Evolutionary conservation across 1,284 basidiomycete species (phyloP).

Genomic region (Cystobasidium pallidum): DNA sequence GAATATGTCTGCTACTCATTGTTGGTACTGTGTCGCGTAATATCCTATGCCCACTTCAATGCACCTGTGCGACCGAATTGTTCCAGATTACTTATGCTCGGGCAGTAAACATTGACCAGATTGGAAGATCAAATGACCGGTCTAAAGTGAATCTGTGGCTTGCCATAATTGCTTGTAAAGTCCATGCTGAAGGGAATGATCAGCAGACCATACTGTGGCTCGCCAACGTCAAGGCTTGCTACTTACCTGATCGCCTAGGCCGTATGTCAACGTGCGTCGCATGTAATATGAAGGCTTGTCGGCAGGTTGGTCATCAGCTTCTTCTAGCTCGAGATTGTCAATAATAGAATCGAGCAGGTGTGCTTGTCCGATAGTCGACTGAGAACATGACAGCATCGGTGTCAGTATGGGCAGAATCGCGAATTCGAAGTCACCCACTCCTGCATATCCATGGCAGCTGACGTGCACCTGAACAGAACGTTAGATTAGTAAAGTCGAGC

Average conservation of each 20-base stretch:
- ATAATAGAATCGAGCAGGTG: slow-evolving; percentile 92
- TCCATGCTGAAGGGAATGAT: background rate
- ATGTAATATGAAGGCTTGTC: slow-evolving; percentile 61
- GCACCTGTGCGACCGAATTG: too few relatives aligned
- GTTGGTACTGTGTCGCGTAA: background rate
- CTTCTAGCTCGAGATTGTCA: slow-evolving; percentile 65
- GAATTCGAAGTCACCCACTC: slow-evolving; percentile 60
- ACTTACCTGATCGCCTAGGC: slow-evolving; percentile 68
- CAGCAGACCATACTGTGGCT: too few relatives aligned
- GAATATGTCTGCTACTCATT: background rate
- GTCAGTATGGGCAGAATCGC: slow-evolving; percentile 46
- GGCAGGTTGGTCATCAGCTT: slow-evolving; percentile 59
- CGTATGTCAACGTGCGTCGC: slow-evolving; percentile 77
- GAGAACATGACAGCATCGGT: slow-evolving; percentile 51
- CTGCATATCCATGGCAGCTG: slow-evolving; percentile 66
- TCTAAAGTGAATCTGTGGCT: slow-evolving; percentile 1
- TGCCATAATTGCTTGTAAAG: slow-evolving; percentile 17
- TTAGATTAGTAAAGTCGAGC: background rate
- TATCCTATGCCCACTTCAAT: background rate
- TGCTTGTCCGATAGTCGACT: slow-evolving; percentile 75
- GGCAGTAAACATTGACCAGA: too few relatives aligned
- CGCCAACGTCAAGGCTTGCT: background rate
- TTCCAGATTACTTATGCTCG: too few relatives aligned
- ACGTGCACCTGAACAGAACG: slow-evolving; percentile 61
- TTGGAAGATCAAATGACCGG: background rate